Evolutionary conservation across 2,329 filamentous ascomycete species (phyloP).

Genomic region (Diaporthe citri): DNA sequence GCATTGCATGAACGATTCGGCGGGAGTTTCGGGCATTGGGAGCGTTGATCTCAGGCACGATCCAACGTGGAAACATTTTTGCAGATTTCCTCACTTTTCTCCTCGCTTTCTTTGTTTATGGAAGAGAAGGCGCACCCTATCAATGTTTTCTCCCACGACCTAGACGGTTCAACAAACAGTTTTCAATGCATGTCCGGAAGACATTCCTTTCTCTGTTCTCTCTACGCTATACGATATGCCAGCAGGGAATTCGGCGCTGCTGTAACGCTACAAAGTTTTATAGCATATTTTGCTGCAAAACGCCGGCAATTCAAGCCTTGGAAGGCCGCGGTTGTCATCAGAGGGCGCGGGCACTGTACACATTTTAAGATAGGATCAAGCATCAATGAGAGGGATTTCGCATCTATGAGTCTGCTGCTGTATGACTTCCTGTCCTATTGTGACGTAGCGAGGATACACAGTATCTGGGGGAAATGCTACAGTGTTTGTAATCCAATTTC

Average conservation of each 20-base stretch:
- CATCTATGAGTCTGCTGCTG: background rate
- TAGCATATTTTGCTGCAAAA: background rate
- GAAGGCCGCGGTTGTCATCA: background rate
- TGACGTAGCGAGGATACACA: background rate
- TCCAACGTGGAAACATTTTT: constrained; percentile 18
- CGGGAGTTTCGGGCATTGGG: constrained; percentile 36
- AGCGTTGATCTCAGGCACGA: constrained; percentile 30
- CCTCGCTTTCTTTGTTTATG: background rate
- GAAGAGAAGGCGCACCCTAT: constrained; percentile 3
- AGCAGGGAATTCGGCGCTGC: background rate
- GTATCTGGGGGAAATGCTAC: background rate
- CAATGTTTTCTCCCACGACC: constrained; percentile 4
- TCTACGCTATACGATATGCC: background rate
- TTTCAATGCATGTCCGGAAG: constrained; percentile 20
- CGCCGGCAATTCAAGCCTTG: background rate
- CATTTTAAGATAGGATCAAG: background rate
- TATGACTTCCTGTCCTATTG: too few species aligned
- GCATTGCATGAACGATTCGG: constrained; percentile 36
- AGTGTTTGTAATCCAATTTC: background rate
- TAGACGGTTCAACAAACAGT: constrained; percentile 16
- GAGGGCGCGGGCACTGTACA: background rate
- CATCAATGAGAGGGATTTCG: background rate
- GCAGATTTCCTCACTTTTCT: background rate
- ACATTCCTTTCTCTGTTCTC: constrained; percentile 10
- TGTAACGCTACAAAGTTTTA: constrained; percentile 8